Conservation (phyloP, 225 moss, liverwort and hornwort species). For the Polytrichum formosum region DNA sequence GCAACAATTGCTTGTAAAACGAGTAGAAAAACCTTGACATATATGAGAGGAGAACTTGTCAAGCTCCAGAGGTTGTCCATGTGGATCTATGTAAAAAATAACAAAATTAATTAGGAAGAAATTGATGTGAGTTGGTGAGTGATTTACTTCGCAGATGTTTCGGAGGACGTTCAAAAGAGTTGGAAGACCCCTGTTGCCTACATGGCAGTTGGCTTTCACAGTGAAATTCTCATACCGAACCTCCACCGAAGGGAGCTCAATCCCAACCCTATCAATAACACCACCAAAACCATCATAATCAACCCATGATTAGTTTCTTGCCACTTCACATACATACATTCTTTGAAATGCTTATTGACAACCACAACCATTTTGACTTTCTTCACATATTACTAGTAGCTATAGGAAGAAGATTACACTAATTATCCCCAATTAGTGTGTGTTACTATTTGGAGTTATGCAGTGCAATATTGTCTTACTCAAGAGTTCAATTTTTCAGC, state of each 20-base stretch:
- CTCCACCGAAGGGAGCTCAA: constrained; percentile 43
- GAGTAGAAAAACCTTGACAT: too few relatives aligned
- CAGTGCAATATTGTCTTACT: too few relatives aligned
- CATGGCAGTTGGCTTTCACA: constrained; percentile 33
- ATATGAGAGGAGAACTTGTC: too few relatives aligned
- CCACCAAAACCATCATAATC: too few relatives aligned
- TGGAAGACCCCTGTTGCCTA: constrained; percentile 40
- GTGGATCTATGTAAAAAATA: too few relatives aligned
- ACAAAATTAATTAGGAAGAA: too few relatives aligned
- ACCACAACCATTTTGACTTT: neutral
- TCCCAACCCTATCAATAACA: constrained; percentile 35
- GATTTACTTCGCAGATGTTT: constrained; percentile 32
- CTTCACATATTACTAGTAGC: neutral
- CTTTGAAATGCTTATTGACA: neutral
- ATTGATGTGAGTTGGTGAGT: too few relatives aligned
- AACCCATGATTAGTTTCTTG: neutral
- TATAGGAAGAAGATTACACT: neutral
- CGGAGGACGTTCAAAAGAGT: constrained; percentile 35
- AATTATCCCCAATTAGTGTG: too few relatives aligned
- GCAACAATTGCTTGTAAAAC: neutral
- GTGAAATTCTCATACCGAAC: constrained; percentile 41
- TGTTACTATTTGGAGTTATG: too few relatives aligned
- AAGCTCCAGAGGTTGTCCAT: too few relatives aligned
- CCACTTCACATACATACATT: neutral
- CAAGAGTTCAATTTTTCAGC: too few relatives aligned